phyloP scores from a whole-genome alignment of 805 yeast species.

The Metschnikowia gruessii region DNA sequence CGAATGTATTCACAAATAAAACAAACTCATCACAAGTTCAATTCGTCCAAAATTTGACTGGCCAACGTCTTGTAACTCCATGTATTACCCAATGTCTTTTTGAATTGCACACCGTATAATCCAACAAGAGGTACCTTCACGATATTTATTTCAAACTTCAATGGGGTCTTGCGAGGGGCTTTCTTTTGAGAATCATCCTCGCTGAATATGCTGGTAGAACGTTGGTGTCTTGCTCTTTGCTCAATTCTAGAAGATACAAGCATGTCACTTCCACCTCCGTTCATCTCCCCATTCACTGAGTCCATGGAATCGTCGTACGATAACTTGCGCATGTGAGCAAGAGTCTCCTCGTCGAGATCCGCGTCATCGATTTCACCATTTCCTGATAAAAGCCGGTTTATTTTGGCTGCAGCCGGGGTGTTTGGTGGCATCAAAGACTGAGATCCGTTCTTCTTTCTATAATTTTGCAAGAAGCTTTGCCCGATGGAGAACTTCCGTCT shows the following conservation, averaged over 20 bases:
- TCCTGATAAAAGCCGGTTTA: conserved; percentile 28
- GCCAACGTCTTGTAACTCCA: conserved; percentile 94
- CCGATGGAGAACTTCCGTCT: conserved; percentile 66
- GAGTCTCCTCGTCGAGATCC: conserved; percentile 30
- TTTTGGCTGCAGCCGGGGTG: conserved; percentile 52
- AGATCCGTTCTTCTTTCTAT: conserved; percentile 49
- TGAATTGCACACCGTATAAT: conserved; percentile 90
- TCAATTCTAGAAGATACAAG: conserved; percentile 57
- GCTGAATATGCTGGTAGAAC: conserved; percentile 27
- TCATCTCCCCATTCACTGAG: conserved; percentile 49
- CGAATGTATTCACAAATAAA: neutral
- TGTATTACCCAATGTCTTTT: conserved; percentile 88
- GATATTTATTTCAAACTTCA: conserved; percentile 85
- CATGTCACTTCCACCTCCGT: conserved; percentile 58
- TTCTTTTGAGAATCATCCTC: conserved; percentile 12
- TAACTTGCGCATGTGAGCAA: conserved; percentile 24
- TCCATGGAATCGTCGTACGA: conserved; percentile 59
- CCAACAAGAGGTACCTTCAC: conserved; percentile 91
- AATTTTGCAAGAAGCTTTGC: conserved; percentile 47
- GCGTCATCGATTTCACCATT: conserved; percentile 29
- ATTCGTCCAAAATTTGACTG: conserved; percentile 70
- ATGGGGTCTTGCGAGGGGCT: conserved; percentile 44
- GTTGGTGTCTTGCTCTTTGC: conserved; percentile 42
- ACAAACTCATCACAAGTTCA: conserved; percentile 46
- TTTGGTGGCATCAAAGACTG: conserved; percentile 45